phyloP scores from a whole-genome alignment of 2,329 filamentous ascomycete genomes.

The Diaporthe destruens region DNA sequence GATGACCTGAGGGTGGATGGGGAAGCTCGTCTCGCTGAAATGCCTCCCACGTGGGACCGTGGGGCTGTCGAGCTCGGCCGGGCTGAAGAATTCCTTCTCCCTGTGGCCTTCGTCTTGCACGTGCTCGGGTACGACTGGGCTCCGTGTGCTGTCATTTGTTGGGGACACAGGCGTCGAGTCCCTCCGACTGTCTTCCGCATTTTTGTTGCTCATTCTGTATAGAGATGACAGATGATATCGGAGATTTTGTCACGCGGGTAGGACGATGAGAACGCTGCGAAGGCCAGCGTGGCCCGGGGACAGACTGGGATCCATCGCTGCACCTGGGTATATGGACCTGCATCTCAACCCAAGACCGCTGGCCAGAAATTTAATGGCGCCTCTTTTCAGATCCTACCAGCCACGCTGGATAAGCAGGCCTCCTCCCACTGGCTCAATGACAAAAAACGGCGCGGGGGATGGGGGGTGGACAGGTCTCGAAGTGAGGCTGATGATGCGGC shows the following conservation, averaged over 20 bases:
- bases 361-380: neutral
- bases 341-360: neutral
- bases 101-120: neutral
- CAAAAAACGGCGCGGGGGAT: neutral
- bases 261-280: neutral
- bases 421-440: slow-evolving; percentile 6
- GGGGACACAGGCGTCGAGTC: neutral
- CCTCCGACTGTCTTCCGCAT: neutral
- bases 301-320: neutral
- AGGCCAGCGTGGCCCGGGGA: neutral
- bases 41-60: slow-evolving; percentile 24
- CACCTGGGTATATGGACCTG: neutral
- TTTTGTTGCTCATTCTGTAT: slow-evolving; percentile 9
- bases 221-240: neutral
- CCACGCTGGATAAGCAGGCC: slow-evolving; percentile 1
- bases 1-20: slow-evolving; percentile 30
- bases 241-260: neutral
- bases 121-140: neutral
- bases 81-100: slow-evolving; percentile 23
- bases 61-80: slow-evolving; percentile 25
- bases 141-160: neutral
- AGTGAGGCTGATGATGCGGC: slow-evolving; percentile 25
- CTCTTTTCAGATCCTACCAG: slow-evolving; percentile 1
- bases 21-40: slow-evolving; percentile 23
- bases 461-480: neutral